These are phyloP conservation scores for Penicillium olsonii DNA, from an alignment of 2,329 filamentous ascomycete species.

Conservation along the genomic window DNA sequence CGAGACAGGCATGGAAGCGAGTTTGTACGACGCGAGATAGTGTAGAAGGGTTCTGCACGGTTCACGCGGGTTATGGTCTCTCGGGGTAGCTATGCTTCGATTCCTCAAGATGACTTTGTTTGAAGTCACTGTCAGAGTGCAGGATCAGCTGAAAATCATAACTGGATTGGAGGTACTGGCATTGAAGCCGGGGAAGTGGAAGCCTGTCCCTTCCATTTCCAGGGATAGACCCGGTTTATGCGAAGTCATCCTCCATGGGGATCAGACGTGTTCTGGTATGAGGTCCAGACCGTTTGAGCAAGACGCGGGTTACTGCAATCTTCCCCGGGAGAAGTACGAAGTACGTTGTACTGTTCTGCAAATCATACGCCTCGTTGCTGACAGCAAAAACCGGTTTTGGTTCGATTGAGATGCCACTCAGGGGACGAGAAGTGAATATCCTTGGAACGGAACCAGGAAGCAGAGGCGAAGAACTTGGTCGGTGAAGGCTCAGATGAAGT, in stretches of 20 bases:
- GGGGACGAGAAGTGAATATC: not conserved
- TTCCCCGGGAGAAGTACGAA: not conserved
- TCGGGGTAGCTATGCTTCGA: not conserved
- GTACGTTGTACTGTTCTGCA: not conserved
- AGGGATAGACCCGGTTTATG: conserved; percentile 2
- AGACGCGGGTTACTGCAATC: not conserved
- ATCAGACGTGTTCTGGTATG: not conserved
- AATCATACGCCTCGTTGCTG: not conserved
- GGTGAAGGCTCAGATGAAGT: not conserved
- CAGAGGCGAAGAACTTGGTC: not conserved
- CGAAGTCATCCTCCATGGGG: not conserved
- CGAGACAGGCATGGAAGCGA: not conserved
- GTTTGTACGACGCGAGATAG: not conserved
- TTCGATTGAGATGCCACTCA: not conserved
- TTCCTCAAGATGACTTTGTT: not conserved
- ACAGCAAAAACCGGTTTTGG: not conserved
- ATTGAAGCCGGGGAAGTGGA: not conserved
- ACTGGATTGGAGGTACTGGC: not conserved
- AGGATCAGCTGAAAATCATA: not conserved
- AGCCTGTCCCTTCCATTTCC: not conserved
- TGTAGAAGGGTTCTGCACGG: not conserved
- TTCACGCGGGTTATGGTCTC: not conserved
- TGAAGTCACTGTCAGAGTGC: not conserved
- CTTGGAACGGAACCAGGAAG: not conserved
- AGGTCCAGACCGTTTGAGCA: conserved; percentile 1